Evolutionary conservation across 306 rosid genomes (phyloP).

Genomic region (Cicer chorassanicum): DNA sequence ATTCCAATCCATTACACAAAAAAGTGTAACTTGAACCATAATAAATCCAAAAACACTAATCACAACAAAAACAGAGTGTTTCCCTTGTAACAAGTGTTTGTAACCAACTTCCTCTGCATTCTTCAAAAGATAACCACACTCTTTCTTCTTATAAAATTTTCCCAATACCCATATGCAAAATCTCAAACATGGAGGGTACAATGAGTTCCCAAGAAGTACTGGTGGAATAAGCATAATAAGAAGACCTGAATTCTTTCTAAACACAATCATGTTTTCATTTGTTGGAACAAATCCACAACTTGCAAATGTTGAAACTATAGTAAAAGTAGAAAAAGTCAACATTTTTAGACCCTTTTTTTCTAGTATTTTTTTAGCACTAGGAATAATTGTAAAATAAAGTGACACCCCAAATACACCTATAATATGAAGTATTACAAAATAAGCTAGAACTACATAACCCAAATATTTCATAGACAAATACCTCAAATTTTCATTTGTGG

Average conservation of each 20-base stretch:
- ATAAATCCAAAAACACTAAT: slow-evolving; percentile 57
- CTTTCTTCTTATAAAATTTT: slow-evolving; percentile 47
- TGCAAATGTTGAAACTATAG: slow-evolving; percentile 65
- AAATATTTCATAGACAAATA: slow-evolving; percentile 44
- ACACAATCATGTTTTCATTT: slow-evolving; percentile 73
- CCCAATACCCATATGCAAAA: slow-evolving; percentile 47
- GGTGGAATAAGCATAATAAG: slow-evolving; percentile 59
- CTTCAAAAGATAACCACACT: slow-evolving; percentile 46
- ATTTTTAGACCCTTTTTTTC: slow-evolving; percentile 44
- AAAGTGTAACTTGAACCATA: slow-evolving; percentile 42
- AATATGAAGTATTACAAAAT: slow-evolving; percentile 44
- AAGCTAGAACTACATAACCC: slow-evolving; percentile 53
- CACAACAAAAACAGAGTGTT: slow-evolving; percentile 46
- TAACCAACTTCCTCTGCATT: slow-evolving; percentile 48
- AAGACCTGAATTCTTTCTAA: slow-evolving; percentile 55
- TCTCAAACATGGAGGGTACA: slow-evolving; percentile 61
- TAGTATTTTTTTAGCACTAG: slow-evolving; percentile 48
- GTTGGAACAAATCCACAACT: slow-evolving; percentile 78
- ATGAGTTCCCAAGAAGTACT: slow-evolving; percentile 63
- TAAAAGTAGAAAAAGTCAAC: slow-evolving; percentile 56
- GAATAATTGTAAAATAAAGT: slow-evolving; percentile 42
- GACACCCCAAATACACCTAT: slow-evolving; percentile 48
- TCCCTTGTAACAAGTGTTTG: slow-evolving; percentile 51
- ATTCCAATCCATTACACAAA: slow-evolving; percentile 60
- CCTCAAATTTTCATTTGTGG: slow-evolving; percentile 21